Conservation (phyloP, 352 stramenopile genomes). For the Pythium aquatile region DNA sequence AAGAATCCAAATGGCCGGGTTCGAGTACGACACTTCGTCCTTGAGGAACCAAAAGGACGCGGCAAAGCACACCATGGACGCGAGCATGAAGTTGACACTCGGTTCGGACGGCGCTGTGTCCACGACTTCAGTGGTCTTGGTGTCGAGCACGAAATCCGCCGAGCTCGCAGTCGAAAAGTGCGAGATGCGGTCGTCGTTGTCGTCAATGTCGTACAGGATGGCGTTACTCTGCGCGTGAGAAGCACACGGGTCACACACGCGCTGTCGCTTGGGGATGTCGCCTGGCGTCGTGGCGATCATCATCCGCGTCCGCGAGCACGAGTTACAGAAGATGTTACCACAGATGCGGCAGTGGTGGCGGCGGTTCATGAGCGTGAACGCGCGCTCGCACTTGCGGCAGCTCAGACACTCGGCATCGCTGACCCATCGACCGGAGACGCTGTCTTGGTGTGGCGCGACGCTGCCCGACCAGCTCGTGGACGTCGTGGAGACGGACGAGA, state of each 20-base stretch:
- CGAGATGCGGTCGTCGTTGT: constrained; percentile 29
- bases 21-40: constrained; percentile 67
- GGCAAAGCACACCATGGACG: constrained; percentile 57
- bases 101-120: constrained; percentile 18
- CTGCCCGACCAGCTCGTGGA: constrained; percentile 68
- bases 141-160: constrained; percentile 29
- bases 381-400: constrained; percentile 68
- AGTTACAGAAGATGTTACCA: constrained; percentile 80
- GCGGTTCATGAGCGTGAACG: constrained; percentile 73
- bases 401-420: constrained; percentile 48
- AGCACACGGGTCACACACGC: constrained; percentile 71
- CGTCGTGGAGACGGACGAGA: constrained; percentile 66
- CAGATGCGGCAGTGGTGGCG: constrained; percentile 84
- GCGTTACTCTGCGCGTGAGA: constrained; percentile 59
- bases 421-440: constrained; percentile 68
- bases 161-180: constrained; percentile 36
- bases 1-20: constrained; percentile 77
- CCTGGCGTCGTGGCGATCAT: constrained; percentile 66
- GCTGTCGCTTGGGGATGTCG: constrained; percentile 66
- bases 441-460: constrained; percentile 43
- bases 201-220: constrained; percentile 60
- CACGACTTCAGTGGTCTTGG: constrained; percentile 27
- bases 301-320: constrained; percentile 78
- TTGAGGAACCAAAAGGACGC: constrained; percentile 80
- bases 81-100: constrained; percentile 54